These are phyloP conservation scores for Nymphaea thermarum DNA, from an alignment of 164 flowering plant species.

Conservation along the genomic window DNA sequence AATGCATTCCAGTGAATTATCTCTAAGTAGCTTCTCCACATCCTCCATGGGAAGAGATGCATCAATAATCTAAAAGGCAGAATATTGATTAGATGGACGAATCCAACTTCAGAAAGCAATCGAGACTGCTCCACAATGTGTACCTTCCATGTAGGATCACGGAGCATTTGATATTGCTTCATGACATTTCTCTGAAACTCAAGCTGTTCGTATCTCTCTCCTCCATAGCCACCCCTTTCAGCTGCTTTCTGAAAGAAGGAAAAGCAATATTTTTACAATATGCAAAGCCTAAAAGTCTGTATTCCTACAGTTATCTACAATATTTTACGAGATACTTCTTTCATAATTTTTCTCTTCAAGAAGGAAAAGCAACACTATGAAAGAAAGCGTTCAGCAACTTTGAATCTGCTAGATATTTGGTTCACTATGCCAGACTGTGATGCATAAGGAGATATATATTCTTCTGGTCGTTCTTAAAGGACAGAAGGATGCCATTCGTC, in stretches of 20 bases:
- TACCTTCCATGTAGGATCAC: slow-evolving; percentile 81
- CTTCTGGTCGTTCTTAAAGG: too few species aligned
- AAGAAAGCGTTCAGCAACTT: too few species aligned
- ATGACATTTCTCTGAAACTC: slow-evolving; percentile 76
- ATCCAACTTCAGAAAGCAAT: neutral
- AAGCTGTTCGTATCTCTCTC: slow-evolving; percentile 78
- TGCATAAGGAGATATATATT: too few species aligned
- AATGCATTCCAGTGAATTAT: slow-evolving; percentile 35
- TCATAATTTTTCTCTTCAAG: too few species aligned
- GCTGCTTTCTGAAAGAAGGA: slow-evolving; percentile 87
- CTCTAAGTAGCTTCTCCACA: slow-evolving; percentile 49
- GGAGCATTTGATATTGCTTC: slow-evolving; percentile 36
- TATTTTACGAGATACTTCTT: too few species aligned
- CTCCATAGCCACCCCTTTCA: slow-evolving; percentile 86
- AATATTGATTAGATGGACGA: neutral
- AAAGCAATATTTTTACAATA: too few species aligned
- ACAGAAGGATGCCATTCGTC: too few species aligned
- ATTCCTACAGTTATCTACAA: too few species aligned
- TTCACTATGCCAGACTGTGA: too few species aligned
- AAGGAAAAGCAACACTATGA: too few species aligned
- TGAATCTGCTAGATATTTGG: too few species aligned
- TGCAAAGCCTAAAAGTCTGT: too few species aligned
- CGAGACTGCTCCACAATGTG: neutral
- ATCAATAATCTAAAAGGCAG: slow-evolving; percentile 46
- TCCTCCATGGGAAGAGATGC: slow-evolving; percentile 57